Base-by-base conservation (phyloP, 495 filamentous ascomycete species). In the Talaromyces borbonicus region DNA sequence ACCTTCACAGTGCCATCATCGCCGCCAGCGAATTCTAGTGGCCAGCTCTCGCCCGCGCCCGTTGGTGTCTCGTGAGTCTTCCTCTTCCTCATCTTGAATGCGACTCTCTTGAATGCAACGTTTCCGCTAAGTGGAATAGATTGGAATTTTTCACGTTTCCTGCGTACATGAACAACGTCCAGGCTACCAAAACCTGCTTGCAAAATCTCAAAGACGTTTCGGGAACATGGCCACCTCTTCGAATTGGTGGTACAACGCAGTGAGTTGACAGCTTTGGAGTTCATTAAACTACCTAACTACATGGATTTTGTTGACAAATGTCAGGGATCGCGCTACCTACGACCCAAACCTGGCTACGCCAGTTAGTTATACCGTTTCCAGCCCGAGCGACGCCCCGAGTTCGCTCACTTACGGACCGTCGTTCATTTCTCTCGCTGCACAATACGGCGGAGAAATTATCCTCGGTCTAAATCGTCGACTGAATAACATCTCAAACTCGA, bases 101-200 rank as follows among this genome's bases (percentile, higher is more conserved):
- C n/a, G n/a, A n/a, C n/a, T n/a, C n/a, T n/a, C n/a, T n/a, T n/a
- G n/a, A n/a, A n/a, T n/a, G n/a, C n/a, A n/a, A n/a, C n/a, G n/a
- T n/a, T n/a, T n/a, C n/a, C n/a, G n/a, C n/a, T n/a, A n/a, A n/a
- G n/a, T n/a, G n/a, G n/a, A n/a, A n/a, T n/a, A 73, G 67, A 6
- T 68, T 78, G 41, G 75, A 80, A 45, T 79, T 80, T 57, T 80
- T 81, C 49, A 65, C 75, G 0, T 79, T 79, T 43, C 77, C 78
- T 0, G 71, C 65, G 0, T 81, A 80, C 53, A 69, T 79, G 46
- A 67, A 61, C 29, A 71, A 75, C 43, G 73, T 79, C 6, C 67
- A 62, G 1, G 60, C 68, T 4, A 81, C 76, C 2, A 67, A 56
- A 1, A 67, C 72, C 51, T 80, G 78, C 49, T 58, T 80, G 5